These are phyloP conservation scores for Nannizziopsis arthrosporioides DNA, from an alignment of 2,329 filamentous ascomycete genomes.

Conservation along the genomic window DNA sequence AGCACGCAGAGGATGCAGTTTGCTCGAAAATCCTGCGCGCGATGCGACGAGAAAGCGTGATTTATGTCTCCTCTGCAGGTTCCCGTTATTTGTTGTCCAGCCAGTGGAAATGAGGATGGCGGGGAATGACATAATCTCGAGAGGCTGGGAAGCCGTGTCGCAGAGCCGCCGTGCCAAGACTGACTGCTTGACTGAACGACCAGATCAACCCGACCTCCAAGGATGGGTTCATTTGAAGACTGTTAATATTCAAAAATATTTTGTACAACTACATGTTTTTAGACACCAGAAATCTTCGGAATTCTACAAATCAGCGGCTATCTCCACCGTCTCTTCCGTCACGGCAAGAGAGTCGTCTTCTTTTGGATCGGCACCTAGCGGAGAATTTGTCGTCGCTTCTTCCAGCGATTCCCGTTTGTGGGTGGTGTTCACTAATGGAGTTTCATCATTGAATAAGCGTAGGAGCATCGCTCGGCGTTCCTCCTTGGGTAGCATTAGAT, in stretches of 20 bases:
- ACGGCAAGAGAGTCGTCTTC: not conserved
- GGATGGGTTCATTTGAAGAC: no score
- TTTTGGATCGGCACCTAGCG: not conserved
- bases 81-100: not conserved
- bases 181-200: no score
- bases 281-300: no score
- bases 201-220: not conserved
- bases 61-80: no score
- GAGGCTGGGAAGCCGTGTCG: constrained; percentile 7
- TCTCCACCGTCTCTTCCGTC: no score
- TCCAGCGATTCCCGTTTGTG: constrained; percentile 20
- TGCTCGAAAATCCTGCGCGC: no score
- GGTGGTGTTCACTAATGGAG: constrained; percentile 59
- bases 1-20: no score
- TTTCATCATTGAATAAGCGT: constrained; percentile 79
- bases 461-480: constrained; percentile 86
- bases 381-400: constrained; percentile 12
- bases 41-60: no score
- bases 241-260: no score
- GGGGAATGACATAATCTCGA: constrained; percentile 13
- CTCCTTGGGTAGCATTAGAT: constrained; percentile 97
- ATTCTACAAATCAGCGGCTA: no score
- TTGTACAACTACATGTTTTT: no score
- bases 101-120: constrained; percentile 7
- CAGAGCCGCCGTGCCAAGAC: constrained; percentile 4